Evolutionary conservation across 169 alveolate genomes (phyloP).

Genomic region (Plasmodium fragile): DNA sequence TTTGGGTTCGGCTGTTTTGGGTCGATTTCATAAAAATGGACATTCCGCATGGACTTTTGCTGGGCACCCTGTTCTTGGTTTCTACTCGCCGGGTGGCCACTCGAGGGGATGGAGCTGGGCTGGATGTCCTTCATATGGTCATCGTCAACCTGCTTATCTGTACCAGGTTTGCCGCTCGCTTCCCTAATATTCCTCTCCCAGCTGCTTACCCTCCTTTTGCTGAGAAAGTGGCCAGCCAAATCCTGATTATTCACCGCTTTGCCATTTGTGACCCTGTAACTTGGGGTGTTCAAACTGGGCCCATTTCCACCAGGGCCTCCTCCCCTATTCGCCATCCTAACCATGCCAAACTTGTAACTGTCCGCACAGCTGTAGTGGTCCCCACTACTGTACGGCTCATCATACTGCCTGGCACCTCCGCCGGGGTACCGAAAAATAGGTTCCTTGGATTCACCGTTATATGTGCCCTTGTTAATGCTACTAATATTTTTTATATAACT

Average conservation of each 20-base stretch:
- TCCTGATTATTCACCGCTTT: not conserved
- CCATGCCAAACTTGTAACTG: not conserved
- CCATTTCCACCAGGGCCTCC: not conserved
- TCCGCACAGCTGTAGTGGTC: not conserved
- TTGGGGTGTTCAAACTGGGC: not conserved
- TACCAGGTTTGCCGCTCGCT: not conserved
- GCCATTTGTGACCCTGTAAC: not conserved
- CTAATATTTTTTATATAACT: constrained; percentile 51
- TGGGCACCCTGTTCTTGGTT: not conserved
- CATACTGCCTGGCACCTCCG: not conserved
- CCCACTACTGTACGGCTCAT: not conserved
- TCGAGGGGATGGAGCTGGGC: not conserved
- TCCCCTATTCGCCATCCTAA: not conserved
- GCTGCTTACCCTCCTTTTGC: not conserved
- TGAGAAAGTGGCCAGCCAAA: not conserved
- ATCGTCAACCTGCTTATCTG: not conserved
- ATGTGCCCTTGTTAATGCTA: not conserved
- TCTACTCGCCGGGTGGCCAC: not conserved
- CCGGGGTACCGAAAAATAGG: not conserved
- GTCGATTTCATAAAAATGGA: not conserved
- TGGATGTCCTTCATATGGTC: not conserved
- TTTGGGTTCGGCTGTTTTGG: not conserved
- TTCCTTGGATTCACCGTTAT: not conserved
- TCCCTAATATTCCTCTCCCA: not conserved
- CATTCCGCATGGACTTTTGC: not conserved